Evolutionary conservation across 1,284 basidiomycete genomes (phyloP), one percentile per base, ranked within the genome.

Genomic region (Rhodotorula sp.): DNA sequence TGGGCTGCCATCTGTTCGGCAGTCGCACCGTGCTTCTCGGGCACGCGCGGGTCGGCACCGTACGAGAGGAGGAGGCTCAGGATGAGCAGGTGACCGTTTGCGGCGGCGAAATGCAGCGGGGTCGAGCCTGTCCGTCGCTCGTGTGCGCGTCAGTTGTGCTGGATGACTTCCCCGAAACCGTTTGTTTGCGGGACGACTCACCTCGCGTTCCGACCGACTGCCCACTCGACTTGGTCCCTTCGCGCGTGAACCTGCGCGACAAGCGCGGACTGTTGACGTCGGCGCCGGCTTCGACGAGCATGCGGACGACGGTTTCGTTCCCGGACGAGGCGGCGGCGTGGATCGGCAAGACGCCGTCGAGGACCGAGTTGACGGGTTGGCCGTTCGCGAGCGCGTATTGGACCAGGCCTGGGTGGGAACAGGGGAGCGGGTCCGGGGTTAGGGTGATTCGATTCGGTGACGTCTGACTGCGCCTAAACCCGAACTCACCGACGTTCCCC

Each of bases 21-120:
- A 0, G 91, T 92, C 74, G 91, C 83, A 12, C 91, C 92, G 81
- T 93, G 89, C 81, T 96, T 96, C 83, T 97, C 93, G 26, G 88
- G 81, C 67, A 88, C 87, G 80, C 89, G 85, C 31, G 91, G 87
- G 69, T 87, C 85, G 7, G 93, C 93, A 51, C 92, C 92, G 75
- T 88, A 88, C 16, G 88, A 86, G 46, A 97, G 87, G 57, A 97
- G 87, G 46, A 90, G 87, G 71, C 85, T 86, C 57, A 92, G 87
- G 76, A 92, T 87, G 26, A 85, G 81, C 47, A 87, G 87, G 81
- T 97, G 91, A 6, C 93, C 93, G 76, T 95, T 93, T 31, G 93
- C 92, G 43, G 92, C 90, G 10, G 93, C 93, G 80, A 96, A 97
- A 80, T 97, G 93, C n/a, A 97, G 87, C 0, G 93, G 91, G 0